Percentiles rank a stretch among this genome's conserved stretches.
phyloP scores from a whole-genome alignment of 2,329 filamentous ascomycete genomes.

The Neonectria ditissima region DNA sequence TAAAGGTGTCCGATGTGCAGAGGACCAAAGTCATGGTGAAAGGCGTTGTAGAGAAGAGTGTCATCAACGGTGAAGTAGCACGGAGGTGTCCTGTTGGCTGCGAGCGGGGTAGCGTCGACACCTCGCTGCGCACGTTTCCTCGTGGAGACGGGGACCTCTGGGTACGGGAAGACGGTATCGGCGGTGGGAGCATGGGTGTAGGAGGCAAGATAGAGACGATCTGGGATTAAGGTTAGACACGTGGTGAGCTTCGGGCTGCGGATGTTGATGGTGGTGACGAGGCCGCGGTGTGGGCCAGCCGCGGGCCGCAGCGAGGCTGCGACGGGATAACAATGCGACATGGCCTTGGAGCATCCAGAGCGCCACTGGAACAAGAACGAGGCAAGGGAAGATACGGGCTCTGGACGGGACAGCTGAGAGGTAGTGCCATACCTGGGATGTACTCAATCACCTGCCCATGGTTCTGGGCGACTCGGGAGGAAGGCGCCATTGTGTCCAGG shows the following conservation, averaged over 20 bases:
- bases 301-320: conserved; percentile 20
- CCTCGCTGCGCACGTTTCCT: conserved; percentile 65
- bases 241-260: conserved; percentile 34
- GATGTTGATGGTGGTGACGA: conserved; percentile 22
- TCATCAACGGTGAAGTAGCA: conserved; percentile 98
- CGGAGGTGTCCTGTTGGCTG: conserved; percentile 64
- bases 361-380: conserved; percentile 27
- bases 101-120: conserved; percentile 54
- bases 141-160: conserved; percentile 70
- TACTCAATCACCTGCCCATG: conserved; percentile 95
- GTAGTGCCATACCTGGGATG: conserved; percentile 81
- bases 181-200: conserved; percentile 85
- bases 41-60: conserved; percentile 93
- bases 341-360: conserved; percentile 28
- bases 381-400: conserved; percentile 17
- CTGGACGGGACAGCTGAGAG: background rate
- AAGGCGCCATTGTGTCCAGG: conserved; percentile 62
- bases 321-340: conserved; percentile 50
- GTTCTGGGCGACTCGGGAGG: conserved; percentile 64
- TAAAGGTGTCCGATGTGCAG: conserved; percentile 98
- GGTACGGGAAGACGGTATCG: conserved; percentile 88
- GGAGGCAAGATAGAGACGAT: conserved; percentile 93
- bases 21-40: conserved; percentile 98
- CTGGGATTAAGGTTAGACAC: conserved; percentile 61
- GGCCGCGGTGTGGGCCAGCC: conserved; percentile 25